phyloP scores from a whole-genome alignment of 805 yeast species.

The Wickerhamiella bombiphila region DNA sequence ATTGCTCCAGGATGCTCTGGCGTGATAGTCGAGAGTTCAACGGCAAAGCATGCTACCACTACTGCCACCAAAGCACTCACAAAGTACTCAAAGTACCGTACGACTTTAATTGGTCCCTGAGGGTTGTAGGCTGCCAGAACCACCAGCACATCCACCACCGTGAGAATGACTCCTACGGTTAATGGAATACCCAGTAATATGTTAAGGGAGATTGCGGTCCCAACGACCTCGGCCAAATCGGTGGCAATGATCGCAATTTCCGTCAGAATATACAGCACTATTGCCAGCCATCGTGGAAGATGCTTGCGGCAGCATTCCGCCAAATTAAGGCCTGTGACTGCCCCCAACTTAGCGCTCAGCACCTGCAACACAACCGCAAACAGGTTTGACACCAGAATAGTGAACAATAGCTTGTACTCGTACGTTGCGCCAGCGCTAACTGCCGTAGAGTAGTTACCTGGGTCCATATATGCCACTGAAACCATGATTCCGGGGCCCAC shows the following conservation, averaged over 20 bases:
- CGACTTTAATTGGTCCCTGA: constrained; percentile 58
- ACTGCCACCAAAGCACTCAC: constrained; percentile 56
- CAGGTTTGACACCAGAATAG: constrained; percentile 60
- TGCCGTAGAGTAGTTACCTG: constrained; percentile 85
- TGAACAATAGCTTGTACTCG: constrained; percentile 56
- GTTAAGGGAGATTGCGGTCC: constrained; percentile 75
- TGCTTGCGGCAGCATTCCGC: constrained; percentile 70
- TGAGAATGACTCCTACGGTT: constrained; percentile 57
- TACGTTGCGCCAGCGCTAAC: constrained; percentile 78
- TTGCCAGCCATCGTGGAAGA: constrained; percentile 53
- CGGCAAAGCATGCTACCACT: constrained; percentile 61
- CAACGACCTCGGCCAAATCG: constrained; percentile 87
- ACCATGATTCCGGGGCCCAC: constrained; percentile 83
- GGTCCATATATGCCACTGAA: constrained; percentile 84
- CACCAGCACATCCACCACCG: constrained; percentile 68
- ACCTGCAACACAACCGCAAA: constrained; percentile 76
- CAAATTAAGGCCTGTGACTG: constrained; percentile 78
- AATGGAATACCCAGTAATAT: constrained; percentile 65
- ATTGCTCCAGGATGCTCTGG: constrained; percentile 41
- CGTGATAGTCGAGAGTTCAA: constrained; percentile 38
- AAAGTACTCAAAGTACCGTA: constrained; percentile 62
- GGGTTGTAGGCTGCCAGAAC: constrained; percentile 67
- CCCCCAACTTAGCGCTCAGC: constrained; percentile 71
- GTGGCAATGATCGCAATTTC: constrained; percentile 85
- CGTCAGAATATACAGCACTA: constrained; percentile 51